Evolutionary conservation across 2,329 filamentous ascomycete species (phyloP).

Genomic region (Neonectria hederae): DNA sequence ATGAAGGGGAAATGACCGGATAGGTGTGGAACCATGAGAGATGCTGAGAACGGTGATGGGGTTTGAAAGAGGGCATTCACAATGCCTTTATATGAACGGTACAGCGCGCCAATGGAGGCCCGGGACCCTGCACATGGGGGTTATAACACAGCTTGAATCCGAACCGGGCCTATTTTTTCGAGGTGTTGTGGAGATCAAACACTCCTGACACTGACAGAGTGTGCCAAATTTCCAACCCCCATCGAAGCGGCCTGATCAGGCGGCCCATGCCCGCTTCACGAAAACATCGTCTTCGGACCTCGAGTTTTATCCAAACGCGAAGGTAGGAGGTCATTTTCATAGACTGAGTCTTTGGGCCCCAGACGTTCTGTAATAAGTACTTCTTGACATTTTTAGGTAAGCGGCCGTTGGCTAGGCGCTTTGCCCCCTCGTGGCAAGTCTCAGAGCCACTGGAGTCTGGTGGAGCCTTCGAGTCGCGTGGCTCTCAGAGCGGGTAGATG

Average conservation of each 20-base stretch:
- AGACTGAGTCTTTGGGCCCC: background rate
- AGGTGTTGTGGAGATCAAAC: slow-evolving; percentile 19
- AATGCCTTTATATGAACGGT: slow-evolving; percentile 7
- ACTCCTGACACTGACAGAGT: slow-evolving; percentile 17
- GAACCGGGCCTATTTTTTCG: background rate
- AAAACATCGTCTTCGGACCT: background rate
- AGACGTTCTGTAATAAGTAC: background rate
- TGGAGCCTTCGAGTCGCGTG: background rate
- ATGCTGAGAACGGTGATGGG: background rate
- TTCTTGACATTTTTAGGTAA: slow-evolving; percentile 10
- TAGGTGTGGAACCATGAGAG: background rate
- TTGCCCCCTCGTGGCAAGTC: slow-evolving; percentile 4
- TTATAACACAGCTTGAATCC: background rate
- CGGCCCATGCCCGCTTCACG: background rate
- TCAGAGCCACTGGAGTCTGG: background rate
- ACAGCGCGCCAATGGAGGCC: background rate
- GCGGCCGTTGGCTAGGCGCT: background rate
- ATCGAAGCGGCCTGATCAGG: background rate
- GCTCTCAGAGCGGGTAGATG: background rate
- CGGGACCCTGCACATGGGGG: background rate
- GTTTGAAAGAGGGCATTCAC: background rate
- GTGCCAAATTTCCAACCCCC: background rate
- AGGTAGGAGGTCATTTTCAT: background rate
- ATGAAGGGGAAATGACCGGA: background rate
- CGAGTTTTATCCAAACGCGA: background rate